phyloP scores from a whole-genome alignment of 352 stramenopile genomes.

The Paralagenidium karlingii region DNA sequence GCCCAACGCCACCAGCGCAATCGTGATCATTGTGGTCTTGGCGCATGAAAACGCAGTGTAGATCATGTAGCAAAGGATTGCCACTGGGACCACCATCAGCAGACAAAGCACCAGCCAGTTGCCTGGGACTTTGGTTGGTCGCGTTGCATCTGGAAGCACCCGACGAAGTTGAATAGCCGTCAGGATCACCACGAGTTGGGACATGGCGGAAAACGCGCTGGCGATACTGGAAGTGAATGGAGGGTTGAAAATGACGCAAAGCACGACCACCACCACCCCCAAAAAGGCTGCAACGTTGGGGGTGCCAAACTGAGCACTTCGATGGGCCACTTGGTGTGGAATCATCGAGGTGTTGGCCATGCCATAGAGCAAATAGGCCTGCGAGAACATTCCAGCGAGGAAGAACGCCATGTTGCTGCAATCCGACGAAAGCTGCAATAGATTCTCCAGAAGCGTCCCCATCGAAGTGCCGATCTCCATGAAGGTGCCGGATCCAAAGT shows the following conservation, averaged over 20 bases:
- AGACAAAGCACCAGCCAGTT: conserved; percentile 17
- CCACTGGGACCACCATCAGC: conserved; percentile 18
- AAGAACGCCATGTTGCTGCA: too few species aligned
- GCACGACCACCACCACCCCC: too few species aligned
- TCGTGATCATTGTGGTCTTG: background rate
- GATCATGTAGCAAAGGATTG: conserved; percentile 25
- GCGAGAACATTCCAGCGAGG: too few species aligned
- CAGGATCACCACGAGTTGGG: conserved; percentile 83
- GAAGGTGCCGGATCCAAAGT: too few species aligned
- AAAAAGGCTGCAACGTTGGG: conserved; percentile 20
- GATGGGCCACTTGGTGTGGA: conserved; percentile 67
- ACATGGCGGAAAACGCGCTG: conserved; percentile 79
- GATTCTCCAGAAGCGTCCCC: too few species aligned
- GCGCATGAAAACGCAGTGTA: background rate
- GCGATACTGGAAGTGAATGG: conserved; percentile 59
- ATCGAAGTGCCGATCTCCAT: too few species aligned
- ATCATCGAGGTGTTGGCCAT: conserved; percentile 73
- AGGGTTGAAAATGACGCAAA: too few species aligned
- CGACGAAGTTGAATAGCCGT: conserved; percentile 82
- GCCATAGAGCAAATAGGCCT: conserved; percentile 75
- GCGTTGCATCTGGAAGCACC: conserved; percentile 48
- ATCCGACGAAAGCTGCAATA: too few species aligned
- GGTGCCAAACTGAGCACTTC: conserved; percentile 16
- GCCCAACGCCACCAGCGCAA: background rate
- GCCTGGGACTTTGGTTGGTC: conserved; percentile 42